These are phyloP conservation scores for Trichosanthes truncata DNA, from an alignment of 306 rosid species.

Conservation along the genomic window DNA sequence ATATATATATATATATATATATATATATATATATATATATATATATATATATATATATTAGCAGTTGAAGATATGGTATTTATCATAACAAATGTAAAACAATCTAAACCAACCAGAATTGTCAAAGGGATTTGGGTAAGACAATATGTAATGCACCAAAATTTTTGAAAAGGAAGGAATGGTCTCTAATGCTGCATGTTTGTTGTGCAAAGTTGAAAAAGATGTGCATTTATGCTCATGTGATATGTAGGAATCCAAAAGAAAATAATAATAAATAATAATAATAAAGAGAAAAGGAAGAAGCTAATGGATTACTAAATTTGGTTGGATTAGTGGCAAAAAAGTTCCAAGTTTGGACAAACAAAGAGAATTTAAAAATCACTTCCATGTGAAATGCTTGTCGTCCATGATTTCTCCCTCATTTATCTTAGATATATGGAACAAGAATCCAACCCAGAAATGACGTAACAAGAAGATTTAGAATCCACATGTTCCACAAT, in stretches of 20 bases:
- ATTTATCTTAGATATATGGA: slow-evolving; percentile 16
- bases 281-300: not conserved
- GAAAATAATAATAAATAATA: no score
- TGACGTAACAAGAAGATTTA: slow-evolving; percentile 18
- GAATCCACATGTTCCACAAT: not conserved
- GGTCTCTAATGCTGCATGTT: slow-evolving; percentile 20
- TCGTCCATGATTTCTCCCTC: slow-evolving; percentile 18
- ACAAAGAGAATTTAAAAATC: slow-evolving; percentile 41
- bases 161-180: slow-evolving; percentile 19
- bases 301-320: slow-evolving; percentile 11
- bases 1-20: not conserved
- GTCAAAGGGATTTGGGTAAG: not conserved
- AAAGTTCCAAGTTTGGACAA: slow-evolving; percentile 21
- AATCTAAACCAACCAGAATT: not conserved
- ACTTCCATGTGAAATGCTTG: slow-evolving; percentile 39
- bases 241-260: slow-evolving; percentile 24
- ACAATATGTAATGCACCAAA: slow-evolving; percentile 13
- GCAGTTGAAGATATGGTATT: not conserved
- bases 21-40: not conserved
- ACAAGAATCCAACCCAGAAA: slow-evolving; percentile 43
- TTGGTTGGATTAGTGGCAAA: slow-evolving; percentile 20
- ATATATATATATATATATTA: not conserved
- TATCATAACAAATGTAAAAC: not conserved
- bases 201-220: slow-evolving; percentile 21
- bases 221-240: slow-evolving; percentile 45